Conservation (phyloP, 805 yeast species). For the Nakazawaea ishiwadae region DNA sequence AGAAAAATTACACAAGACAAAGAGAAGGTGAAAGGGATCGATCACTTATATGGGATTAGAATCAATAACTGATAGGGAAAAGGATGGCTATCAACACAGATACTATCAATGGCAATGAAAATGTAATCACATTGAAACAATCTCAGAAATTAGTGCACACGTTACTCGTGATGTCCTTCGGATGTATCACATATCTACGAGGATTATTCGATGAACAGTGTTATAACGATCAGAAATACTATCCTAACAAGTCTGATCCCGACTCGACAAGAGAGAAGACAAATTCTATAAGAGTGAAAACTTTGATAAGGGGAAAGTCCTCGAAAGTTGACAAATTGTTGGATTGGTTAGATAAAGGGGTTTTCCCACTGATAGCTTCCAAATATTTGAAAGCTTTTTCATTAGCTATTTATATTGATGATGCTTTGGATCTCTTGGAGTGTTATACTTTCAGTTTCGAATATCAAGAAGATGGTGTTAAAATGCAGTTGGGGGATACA, state of each 20-base stretch:
- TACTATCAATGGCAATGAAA: conserved; percentile 14
- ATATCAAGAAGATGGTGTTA: conserved; percentile 27
- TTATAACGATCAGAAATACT: conserved; percentile 44
- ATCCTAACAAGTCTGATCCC: conserved; percentile 28
- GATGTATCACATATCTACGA: conserved; percentile 52
- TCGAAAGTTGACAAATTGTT: conserved; percentile 43
- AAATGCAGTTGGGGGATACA: conserved; percentile 10
- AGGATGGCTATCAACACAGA: neutral
- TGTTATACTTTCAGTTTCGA: conserved; percentile 45
- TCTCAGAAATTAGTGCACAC: conserved; percentile 44
- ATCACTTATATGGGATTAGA: no score
- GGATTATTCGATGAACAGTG: conserved; percentile 53
- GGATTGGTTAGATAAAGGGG: conserved; percentile 51
- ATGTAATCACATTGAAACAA: conserved; percentile 29
- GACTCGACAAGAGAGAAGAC: conserved; percentile 10
- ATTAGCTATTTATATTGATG: conserved; percentile 35
- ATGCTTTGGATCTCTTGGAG: conserved; percentile 42
- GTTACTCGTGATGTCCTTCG: conserved; percentile 46
- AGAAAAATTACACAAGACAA: no score
- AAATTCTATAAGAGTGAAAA: conserved; percentile 40
- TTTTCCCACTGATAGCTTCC: conserved; percentile 36
- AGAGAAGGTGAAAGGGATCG: no score
- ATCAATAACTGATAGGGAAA: no score
- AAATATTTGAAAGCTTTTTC: conserved; percentile 40
- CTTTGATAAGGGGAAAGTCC: conserved; percentile 40